Conservation (phyloP, 176 grass and related monocot genomes). For the Elaeis guineensis region DNA sequence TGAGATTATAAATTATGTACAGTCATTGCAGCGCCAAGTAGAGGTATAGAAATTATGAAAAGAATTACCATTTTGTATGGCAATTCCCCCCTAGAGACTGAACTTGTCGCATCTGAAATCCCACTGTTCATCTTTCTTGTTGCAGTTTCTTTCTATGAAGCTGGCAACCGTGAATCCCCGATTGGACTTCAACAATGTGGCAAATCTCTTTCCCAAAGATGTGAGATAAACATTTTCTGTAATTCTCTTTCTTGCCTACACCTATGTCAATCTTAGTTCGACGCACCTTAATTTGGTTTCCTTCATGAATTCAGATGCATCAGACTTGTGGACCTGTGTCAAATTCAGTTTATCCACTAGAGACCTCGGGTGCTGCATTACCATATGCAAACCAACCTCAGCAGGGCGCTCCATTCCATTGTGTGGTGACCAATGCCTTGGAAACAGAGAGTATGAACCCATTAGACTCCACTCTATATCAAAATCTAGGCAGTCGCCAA, state of each 20-base stretch:
- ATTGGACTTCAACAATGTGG: constrained; percentile 92
- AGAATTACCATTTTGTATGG: constrained; percentile 23
- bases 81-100: not conserved
- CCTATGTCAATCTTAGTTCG: too few relatives aligned
- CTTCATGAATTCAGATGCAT: constrained; percentile 54
- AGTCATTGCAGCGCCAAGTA: constrained; percentile 96
- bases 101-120: constrained; percentile 21
- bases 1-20: constrained; percentile 99
- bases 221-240: constrained; percentile 39
- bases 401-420: constrained; percentile 47
- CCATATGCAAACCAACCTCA: constrained; percentile 43
- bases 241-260: not conserved
- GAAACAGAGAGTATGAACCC: constrained; percentile 51
- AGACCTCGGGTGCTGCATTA: constrained; percentile 54
- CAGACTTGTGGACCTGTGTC: constrained; percentile 45
- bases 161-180: constrained; percentile 94
- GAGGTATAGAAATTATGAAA: constrained; percentile 51
- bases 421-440: constrained; percentile 35
- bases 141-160: constrained; percentile 99
- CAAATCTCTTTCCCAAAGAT: constrained; percentile 77
- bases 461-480: constrained; percentile 29
- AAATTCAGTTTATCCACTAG: constrained; percentile 62
- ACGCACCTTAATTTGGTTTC: constrained; percentile 5
- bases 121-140: constrained; percentile 19
- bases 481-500: constrained; percentile 25